These are phyloP conservation scores for Mariannaea sp. DNA, from an alignment of 2,329 filamentous ascomycete genomes.

Conservation along the genomic window DNA sequence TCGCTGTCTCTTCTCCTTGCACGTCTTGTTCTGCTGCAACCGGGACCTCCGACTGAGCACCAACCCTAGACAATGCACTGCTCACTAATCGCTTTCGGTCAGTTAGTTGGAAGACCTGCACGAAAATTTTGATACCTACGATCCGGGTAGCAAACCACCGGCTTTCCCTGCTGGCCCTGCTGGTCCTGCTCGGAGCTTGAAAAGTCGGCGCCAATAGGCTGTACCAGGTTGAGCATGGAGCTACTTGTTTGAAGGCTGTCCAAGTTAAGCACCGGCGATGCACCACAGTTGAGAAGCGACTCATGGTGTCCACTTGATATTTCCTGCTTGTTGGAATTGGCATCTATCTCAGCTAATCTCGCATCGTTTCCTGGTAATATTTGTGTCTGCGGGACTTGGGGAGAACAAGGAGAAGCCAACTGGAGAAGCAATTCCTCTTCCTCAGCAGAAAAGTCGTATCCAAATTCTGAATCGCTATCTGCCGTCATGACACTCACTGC, in stretches of 20 bases:
- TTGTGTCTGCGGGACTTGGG: conserved; percentile 16
- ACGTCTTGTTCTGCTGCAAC: conserved; percentile 18
- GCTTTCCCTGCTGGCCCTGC: too few relatives aligned
- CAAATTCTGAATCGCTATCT: conserved; percentile 51
- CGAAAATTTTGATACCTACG: conserved; percentile 48
- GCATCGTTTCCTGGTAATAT: conserved; percentile 17
- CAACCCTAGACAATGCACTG: conserved; percentile 43
- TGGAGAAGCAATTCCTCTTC: conserved; percentile 50
- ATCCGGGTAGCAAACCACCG: conserved; percentile 57
- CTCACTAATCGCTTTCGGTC: conserved; percentile 69
- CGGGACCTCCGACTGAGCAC: conserved; percentile 19
- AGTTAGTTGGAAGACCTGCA: conserved; percentile 56
- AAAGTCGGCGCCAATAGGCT: conserved; percentile 2
- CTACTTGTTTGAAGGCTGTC: conserved; percentile 7
- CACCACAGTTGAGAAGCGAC: background rate
- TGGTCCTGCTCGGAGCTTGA: conserved; percentile 32
- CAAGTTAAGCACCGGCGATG: conserved; percentile 1
- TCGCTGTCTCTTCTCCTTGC: conserved; percentile 1
- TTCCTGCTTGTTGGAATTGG: conserved; percentile 30
- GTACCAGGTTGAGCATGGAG: background rate
- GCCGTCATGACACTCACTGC: conserved; percentile 24
- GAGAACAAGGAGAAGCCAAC: conserved; percentile 33
- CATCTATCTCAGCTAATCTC: conserved; percentile 28
- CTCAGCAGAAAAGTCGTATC: conserved; percentile 52
- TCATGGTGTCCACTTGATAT: conserved; percentile 15